Base-by-base conservation (phyloP, 2,329 filamentous ascomycete species). In the Thelonectria olida region DNA sequence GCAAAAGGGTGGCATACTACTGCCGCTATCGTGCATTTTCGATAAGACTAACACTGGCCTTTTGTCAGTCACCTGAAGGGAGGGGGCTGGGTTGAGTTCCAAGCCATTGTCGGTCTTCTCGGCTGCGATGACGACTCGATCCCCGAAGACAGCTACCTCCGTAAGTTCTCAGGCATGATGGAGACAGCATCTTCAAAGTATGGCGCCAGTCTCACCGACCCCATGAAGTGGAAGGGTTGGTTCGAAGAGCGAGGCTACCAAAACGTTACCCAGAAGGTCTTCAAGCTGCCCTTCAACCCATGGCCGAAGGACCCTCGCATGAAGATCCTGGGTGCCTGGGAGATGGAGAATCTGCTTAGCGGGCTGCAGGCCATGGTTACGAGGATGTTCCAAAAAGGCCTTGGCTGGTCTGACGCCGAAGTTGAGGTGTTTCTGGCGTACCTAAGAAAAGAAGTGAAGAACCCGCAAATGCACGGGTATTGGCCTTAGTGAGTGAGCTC, bases 191-290 rank as follows among this genome's bases (percentile, higher is more conserved):
- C 70, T 4, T 54, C 48, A 3, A 71, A 72, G 9, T 64, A 73
- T 3, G 74, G 74, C 0, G 72, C 76, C 9, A 68, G 71, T 2
- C 63, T 75, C 17, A 70, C 63, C 19, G 71, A 69, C 2, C 72
- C 72, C 0, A 64, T 68, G 49, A 63, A 65, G 23, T 75, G 70
- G 67, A 73, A 69, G 42, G 54, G 54, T 13, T 77, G 78, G 62
- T 73, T 86, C 50, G 72, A 75, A n/a, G 79, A 81, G 2, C 82
- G 81, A 0, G 85, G 85, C 1, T 87, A 87, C 64, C 72, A 75
- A 39, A 78, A 85, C 59, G 79, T 88, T 0, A 72, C 72, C 1
- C 80, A 85, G 63, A 73, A 76, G 5, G 69, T 81, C 8, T 81
- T 76, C 66, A 81, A 80, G 69, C 77, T 83, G 66, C 83, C 83